Conservation (phyloP, 148 eudicot genomes). For the Silene uniflora region DNA sequence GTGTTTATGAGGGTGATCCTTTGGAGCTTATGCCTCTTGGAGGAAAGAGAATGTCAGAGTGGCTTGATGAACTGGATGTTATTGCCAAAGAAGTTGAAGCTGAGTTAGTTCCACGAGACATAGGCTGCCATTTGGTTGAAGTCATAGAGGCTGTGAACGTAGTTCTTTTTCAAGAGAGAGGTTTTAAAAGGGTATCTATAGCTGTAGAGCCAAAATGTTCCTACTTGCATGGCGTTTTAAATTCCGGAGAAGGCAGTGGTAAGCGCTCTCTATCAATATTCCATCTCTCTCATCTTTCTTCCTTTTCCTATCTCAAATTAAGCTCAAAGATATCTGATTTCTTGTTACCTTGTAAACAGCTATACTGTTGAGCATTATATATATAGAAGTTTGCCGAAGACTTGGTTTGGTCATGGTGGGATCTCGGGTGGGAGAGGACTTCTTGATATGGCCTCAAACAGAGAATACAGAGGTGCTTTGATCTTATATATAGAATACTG, state of each 20-base stretch:
- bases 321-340: neutral
- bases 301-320: neutral
- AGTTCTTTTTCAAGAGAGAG: conserved; percentile 69
- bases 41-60: conserved; percentile 66
- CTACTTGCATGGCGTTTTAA: conserved; percentile 74
- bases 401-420: conserved; percentile 87
- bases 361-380: conserved; percentile 76
- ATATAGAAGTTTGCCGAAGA: conserved; percentile 86
- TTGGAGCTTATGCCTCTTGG: conserved; percentile 58
- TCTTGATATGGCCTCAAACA: conserved; percentile 88
- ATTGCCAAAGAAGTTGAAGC: conserved; percentile 82
- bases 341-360: conserved; percentile 47
- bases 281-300: conserved; percentile 9
- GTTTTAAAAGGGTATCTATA: conserved; percentile 66
- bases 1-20: conserved; percentile 40
- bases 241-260: conserved; percentile 76
- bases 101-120: conserved; percentile 74
- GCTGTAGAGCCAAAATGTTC: conserved; percentile 70
- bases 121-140: conserved; percentile 83
- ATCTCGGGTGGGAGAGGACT: conserved; percentile 92
- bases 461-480: conserved; percentile 73
- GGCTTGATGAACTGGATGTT: conserved; percentile 72
- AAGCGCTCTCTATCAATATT: conserved; percentile 16
- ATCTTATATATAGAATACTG: neutral
- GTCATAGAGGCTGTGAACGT: conserved; percentile 88